Conservation (phyloP, 2,329 filamentous ascomycete genomes). For the Fusarium sp. region DNA sequence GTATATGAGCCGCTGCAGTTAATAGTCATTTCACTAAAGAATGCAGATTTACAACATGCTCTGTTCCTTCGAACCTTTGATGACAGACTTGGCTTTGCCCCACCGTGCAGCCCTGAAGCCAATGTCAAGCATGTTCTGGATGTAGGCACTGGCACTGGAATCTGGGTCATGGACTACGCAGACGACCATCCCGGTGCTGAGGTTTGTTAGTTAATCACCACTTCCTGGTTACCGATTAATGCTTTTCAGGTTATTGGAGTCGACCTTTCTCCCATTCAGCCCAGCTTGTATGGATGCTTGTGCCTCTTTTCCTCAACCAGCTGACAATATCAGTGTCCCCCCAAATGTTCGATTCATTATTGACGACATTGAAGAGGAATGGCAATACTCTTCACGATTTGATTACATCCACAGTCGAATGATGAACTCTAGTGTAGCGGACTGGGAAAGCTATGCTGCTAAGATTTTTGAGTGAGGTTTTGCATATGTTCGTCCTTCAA, state of each 20-base stretch:
- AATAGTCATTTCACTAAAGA: accelerated
- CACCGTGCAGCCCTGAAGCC: not conserved
- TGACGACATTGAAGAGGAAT: constrained; percentile 22
- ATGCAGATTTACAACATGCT: constrained; percentile 19
- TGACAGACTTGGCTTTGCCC: constrained; percentile 11
- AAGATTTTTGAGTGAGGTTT: constrained; percentile 4
- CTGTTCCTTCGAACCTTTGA: constrained; percentile 23
- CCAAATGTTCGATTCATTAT: constrained; percentile 14
- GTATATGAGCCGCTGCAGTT: accelerated
- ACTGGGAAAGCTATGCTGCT: constrained; percentile 5
- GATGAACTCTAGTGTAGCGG: constrained; percentile 12
- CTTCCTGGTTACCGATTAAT: accelerated
- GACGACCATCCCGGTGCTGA: constrained; percentile 21
- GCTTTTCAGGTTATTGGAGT: not conserved
- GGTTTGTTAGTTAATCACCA: not conserved
- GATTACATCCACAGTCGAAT: constrained; percentile 27
- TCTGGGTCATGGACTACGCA: constrained; percentile 22
- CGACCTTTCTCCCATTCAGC: constrained; percentile 12
- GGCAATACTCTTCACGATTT: constrained; percentile 1
- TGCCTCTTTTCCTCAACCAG: accelerated
- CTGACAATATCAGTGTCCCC: not conserved
- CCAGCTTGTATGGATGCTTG: not conserved
- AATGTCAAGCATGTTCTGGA: constrained; percentile 19
- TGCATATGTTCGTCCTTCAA: accelerated
- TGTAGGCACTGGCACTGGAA: constrained; percentile 23